These are phyloP conservation scores for Naganishia sp. DNA, from an alignment of 1,284 basidiomycete species.

Conservation along the genomic window DNA sequence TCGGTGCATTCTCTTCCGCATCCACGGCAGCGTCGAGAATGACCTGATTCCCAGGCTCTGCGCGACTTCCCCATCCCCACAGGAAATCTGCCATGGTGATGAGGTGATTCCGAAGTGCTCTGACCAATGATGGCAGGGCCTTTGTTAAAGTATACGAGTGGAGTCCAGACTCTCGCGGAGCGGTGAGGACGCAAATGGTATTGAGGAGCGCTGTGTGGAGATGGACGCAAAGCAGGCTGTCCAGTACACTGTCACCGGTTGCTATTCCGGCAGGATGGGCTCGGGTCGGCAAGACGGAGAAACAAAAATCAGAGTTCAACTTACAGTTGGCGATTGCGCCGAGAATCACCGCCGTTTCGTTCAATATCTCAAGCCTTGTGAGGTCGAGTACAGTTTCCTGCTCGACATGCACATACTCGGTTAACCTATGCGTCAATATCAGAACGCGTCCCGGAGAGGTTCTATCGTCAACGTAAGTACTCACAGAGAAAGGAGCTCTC, in stretches of 20 bases:
- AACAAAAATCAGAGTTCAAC: not conserved
- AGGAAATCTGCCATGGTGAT: slow-evolving; percentile 30
- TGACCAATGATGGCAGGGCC: slow-evolving; percentile 26
- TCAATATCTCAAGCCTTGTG: slow-evolving; percentile 39
- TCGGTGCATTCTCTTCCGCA: not conserved
- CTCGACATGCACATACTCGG: slow-evolving; percentile 13
- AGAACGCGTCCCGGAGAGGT: not conserved
- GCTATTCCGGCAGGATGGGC: not conserved
- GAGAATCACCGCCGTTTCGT: slow-evolving; percentile 51
- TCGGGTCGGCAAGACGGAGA: not conserved
- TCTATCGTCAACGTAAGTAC: slow-evolving; percentile 27
- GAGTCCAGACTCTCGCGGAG: not conserved
- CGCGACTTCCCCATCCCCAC: slow-evolving; percentile 28
- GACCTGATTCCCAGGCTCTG: slow-evolving; percentile 2
- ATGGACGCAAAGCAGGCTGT: slow-evolving; percentile 13
- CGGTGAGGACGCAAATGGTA: slow-evolving; percentile 4
- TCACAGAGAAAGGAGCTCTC: slow-evolving; percentile 42
- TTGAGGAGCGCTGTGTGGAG: slow-evolving; percentile 10
- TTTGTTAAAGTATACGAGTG: slow-evolving; percentile 19
- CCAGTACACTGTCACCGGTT: slow-evolving; percentile 6
- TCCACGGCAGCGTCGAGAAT: not conserved
- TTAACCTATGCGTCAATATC: not conserved
- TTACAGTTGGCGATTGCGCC: slow-evolving; percentile 49
- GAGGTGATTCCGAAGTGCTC: slow-evolving; percentile 28
- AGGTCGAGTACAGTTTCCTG: slow-evolving; percentile 3